Conservation (phyloP, 495 filamentous ascomycete species). For the Chaetomium tenue region DNA sequence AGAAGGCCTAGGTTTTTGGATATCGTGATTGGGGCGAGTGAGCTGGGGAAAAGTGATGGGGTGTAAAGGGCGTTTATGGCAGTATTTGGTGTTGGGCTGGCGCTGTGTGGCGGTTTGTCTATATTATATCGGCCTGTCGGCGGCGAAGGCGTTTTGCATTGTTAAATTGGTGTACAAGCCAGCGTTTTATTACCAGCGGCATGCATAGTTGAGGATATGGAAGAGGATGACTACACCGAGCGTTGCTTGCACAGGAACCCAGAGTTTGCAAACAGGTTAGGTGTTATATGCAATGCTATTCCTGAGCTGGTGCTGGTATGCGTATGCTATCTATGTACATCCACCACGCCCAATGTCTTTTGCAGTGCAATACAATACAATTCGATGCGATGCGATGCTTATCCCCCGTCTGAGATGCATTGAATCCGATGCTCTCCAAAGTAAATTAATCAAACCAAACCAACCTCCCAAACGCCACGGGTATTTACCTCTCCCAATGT, state of each 20-base stretch:
- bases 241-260: not conserved
- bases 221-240: too few species aligned
- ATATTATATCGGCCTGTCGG: not conserved
- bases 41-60: not conserved
- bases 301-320: not conserved
- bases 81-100: not conserved
- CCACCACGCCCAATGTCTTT: not conserved
- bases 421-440: constrained; percentile 1
- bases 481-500: not conserved
- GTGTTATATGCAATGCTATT: constrained; percentile 7
- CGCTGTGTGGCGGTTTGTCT: not conserved
- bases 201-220: too few species aligned
- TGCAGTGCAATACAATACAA: too few species aligned
- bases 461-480: not conserved
- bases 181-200: too few species aligned
- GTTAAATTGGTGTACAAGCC: too few species aligned
- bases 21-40: too few species aligned
- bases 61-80: not conserved
- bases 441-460: not conserved
- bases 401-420: not conserved
- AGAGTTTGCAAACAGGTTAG: not conserved
- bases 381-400: constrained; percentile 1
- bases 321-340: constrained; percentile 9
- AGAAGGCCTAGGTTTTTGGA: not conserved
- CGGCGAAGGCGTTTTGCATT: too few species aligned